Base-by-base conservation (phyloP, 192 early-diverging fungal genomes). In the Irineochytrium annulatum region DNA sequence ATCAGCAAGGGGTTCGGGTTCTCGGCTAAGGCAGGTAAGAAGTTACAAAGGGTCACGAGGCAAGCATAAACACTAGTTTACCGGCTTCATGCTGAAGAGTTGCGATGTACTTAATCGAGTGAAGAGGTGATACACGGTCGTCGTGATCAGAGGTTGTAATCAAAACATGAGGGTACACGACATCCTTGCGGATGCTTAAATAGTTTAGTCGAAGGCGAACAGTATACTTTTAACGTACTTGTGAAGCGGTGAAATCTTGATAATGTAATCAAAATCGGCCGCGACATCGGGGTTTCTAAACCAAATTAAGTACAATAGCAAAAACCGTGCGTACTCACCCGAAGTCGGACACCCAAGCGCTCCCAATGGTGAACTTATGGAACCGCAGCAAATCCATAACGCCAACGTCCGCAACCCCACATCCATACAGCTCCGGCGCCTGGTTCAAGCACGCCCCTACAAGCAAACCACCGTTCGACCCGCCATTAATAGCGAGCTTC, bases 331-430 rank as follows among this genome's bases (percentile, higher is more conserved):
- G 29, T 60, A 60, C 33, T n/a, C n/a, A 19, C 13, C 85, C 85
- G 63, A 80, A 88, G 53, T 88, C 85, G 20, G 75, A 73, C 34
- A 63, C 67, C 88, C 88, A 90, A 3, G 79, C 84, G 63, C 80
- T 72, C 1, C 88, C 88, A 51, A 87, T 87, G 2, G 87, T 90
- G 62, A 90, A 90, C 63, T 87, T 87, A 71, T 90, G 87, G 78
- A 86, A 90, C 33, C 86, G 75, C 44, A 82, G 52, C 74, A 90
- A 73, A 57, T 90, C 88, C 77, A 85, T 63, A 27, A 89, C 87
- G 20, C 86, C 85, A 28, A 90, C 88, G 37, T 81, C 79, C 19
- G 84, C 77, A 3, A 90, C 68, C 0, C 68, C 86, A 19, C 63
- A 65, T 1, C 83, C 86, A 72, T 83, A 90, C 22, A 90, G 75